These are phyloP conservation scores for Chlorella variabilis DNA, from an alignment of 163 green algal genomes.

Conservation along the genomic window DNA sequence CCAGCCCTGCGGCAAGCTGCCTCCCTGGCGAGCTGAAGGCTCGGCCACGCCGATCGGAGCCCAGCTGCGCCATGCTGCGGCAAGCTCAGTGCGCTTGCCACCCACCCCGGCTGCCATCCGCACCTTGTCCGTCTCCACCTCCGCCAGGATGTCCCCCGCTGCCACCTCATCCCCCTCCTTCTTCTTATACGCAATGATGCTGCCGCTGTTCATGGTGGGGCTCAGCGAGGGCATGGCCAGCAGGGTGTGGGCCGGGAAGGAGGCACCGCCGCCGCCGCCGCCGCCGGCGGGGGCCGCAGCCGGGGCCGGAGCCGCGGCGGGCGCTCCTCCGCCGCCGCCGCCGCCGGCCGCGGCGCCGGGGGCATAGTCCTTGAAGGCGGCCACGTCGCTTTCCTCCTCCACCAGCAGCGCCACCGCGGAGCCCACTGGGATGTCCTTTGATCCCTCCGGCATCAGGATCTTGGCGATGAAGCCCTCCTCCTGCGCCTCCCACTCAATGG, in stretches of 20 bases:
- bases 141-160: conserved; percentile 83
- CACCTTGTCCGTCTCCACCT: conserved; percentile 96
- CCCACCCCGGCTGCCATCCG: neutral
- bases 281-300: neutral
- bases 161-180: conserved; percentile 75
- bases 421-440: conserved; percentile 83
- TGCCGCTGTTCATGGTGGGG: conserved; percentile 91
- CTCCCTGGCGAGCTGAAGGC: no score
- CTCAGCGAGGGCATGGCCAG: conserved; percentile 90
- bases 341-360: conserved; percentile 7
- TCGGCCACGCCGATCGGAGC: no score
- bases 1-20: no score
- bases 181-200: conserved; percentile 79
- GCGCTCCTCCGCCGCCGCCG: no score
- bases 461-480: conserved; percentile 96
- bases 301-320: neutral
- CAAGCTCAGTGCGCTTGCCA: no score
- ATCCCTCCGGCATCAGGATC: conserved; percentile 82
- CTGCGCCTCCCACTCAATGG: conserved; percentile 93
- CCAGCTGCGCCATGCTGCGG: no score
- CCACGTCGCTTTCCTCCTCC: conserved; percentile 79
- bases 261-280: conserved; percentile 31
- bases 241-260: conserved; percentile 66
- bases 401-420: conserved; percentile 87
- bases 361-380: conserved; percentile 75